These are phyloP conservation scores for Arabis alpina DNA, from an alignment of 345 rosid genomes.

Conservation along the genomic window DNA sequence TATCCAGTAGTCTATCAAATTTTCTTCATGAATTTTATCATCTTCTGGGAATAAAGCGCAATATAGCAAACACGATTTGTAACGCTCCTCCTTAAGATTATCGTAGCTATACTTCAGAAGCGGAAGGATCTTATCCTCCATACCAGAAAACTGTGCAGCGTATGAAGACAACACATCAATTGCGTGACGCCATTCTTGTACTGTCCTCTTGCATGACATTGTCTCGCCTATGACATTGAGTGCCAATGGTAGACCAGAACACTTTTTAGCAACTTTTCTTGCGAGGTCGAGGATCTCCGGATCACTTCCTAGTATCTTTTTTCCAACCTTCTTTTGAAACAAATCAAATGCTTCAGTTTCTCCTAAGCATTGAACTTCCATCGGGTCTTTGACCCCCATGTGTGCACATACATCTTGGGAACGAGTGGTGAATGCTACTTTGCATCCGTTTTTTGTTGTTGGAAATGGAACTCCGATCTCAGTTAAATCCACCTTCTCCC, in stretches of 20 bases:
- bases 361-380: constrained; percentile 31
- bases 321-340: constrained; percentile 23
- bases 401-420: not conserved
- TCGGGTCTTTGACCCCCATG: not conserved
- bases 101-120: constrained; percentile 46
- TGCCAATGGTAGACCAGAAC: constrained; percentile 49
- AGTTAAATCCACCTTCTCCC: constrained; percentile 19
- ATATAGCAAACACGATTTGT: constrained; percentile 45
- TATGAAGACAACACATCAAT: constrained; percentile 38
- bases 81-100: not conserved
- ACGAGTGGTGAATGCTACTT: constrained; percentile 30
- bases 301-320: not conserved
- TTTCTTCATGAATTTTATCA: not conserved
- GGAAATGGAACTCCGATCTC: constrained; percentile 29
- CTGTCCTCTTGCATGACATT: constrained; percentile 36
- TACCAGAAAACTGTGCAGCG: constrained; percentile 7
- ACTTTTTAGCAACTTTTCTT: constrained; percentile 30
- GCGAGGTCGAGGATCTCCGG: constrained; percentile 39
- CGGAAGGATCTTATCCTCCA: constrained; percentile 37
- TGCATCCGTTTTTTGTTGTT: not conserved
- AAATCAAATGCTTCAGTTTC: constrained; percentile 15
- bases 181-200: constrained; percentile 45
- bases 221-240: constrained; percentile 43
- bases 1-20: constrained; percentile 40
- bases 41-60: constrained; percentile 49